Percentiles rank a stretch among this genome's conserved stretches.
These are phyloP conservation scores for Cytospora leucostoma DNA, from an alignment of 2,329 filamentous ascomycete species.

Conservation along the genomic window DNA sequence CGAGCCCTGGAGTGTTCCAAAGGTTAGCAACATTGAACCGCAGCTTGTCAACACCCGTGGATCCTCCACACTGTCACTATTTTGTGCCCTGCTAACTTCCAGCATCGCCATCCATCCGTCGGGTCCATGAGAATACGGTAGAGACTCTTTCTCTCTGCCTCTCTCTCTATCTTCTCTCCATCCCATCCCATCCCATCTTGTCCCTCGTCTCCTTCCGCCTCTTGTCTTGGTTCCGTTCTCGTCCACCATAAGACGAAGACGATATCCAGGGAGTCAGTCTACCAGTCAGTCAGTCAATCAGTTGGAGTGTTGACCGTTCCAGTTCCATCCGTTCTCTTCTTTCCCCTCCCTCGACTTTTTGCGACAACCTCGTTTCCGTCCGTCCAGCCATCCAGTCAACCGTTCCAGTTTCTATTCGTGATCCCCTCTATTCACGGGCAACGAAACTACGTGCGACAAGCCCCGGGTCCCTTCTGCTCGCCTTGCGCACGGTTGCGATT, in stretches of 20 bases:
- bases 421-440: neutral
- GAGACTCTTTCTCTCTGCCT: conserved; percentile 9
- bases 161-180: conserved; percentile 16
- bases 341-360: conserved; percentile 10
- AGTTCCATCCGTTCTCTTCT: conserved; percentile 18
- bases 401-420: neutral
- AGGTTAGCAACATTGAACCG: neutral
- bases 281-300: neutral
- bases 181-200: conserved; percentile 7
- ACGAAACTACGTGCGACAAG: neutral
- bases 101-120: conserved; percentile 17
- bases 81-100: conserved; percentile 9
- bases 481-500: neutral
- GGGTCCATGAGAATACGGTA: conserved; percentile 23
- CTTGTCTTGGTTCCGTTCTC: neutral
- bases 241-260: conserved; percentile 3
- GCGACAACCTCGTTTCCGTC: conserved; percentile 2
- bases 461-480: neutral
- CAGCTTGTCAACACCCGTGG: conserved; percentile 4
- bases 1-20: too few relatives aligned
- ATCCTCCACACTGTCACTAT: neutral
- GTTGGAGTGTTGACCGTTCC: conserved; percentile 28
- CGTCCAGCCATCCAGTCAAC: neutral
- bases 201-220: neutral
- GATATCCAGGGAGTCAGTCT: neutral